Percentiles rank a stretch among this genome's conserved stretches.
Evolutionary conservation across 768 basidiomycete genomes (phyloP).

Genomic region (Kwoniella shandongensis): DNA sequence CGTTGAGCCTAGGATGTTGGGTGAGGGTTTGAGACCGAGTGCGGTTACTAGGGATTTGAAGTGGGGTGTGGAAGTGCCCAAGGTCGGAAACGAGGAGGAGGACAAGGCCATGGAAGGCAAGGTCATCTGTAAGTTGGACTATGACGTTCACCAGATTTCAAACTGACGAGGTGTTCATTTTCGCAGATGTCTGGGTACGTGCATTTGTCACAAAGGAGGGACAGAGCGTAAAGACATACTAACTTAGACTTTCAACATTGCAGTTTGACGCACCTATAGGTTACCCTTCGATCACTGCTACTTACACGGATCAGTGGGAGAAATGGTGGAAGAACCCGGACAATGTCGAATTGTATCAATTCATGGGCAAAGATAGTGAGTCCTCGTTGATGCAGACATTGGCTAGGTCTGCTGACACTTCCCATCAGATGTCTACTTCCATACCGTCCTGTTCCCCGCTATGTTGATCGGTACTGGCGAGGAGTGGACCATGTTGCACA

Average conservation of each 20-base stretch:
- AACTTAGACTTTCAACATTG: slow-evolving; percentile 1
- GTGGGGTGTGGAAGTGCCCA: slow-evolving; percentile 94
- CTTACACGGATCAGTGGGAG: slow-evolving; percentile 90
- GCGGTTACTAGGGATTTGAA: slow-evolving; percentile 89
- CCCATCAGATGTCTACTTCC: slow-evolving; percentile 75
- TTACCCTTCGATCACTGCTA: slow-evolving; percentile 94
- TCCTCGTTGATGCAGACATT: not conserved
- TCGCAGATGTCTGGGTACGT: slow-evolving; percentile 86
- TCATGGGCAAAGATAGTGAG: slow-evolving; percentile 96
- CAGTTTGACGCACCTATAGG: slow-evolving; percentile 97
- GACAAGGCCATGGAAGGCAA: slow-evolving; percentile 85
- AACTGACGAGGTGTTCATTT: slow-evolving; percentile 12
- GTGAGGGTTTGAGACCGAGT: slow-evolving; percentile 75
- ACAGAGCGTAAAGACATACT: not conserved
- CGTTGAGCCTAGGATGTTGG: slow-evolving; percentile 80
- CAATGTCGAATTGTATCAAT: slow-evolving; percentile 89
- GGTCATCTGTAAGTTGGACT: slow-evolving; percentile 80
- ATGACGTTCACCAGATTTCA: slow-evolving; percentile 14
- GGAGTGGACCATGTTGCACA: slow-evolving; percentile 89
- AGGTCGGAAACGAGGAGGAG: slow-evolving; percentile 65
- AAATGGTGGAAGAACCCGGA: slow-evolving; percentile 94
- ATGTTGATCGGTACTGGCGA: slow-evolving; percentile 84
- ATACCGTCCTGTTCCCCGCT: slow-evolving; percentile 91
- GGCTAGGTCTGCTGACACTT: not conserved
- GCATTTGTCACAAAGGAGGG: not conserved